A percentile compares a stretch with the other conserved stretches of the same genome.
These are phyloP conservation scores for Penicillium cosmopolitanum DNA, from an alignment of 495 filamentous ascomycete genomes.

Conservation along the genomic window DNA sequence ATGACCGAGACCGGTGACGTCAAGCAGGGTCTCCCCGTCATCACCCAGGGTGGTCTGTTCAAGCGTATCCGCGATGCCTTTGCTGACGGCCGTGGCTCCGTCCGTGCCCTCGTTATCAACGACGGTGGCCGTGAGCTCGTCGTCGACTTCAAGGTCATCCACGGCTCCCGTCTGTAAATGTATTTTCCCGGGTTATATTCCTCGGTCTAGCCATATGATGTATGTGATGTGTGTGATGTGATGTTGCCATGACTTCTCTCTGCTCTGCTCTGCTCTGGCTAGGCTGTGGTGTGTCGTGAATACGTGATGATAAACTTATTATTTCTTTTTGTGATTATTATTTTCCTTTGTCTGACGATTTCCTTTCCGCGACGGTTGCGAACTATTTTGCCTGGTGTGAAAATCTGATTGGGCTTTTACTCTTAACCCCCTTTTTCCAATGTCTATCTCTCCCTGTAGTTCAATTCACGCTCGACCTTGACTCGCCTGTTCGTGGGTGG, in stretches of 20 bases:
- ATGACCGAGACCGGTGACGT: conserved; percentile 93
- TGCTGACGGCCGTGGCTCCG: conserved; percentile 86
- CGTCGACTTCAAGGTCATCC: conserved; percentile 98
- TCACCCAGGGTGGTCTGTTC: conserved; percentile 90
- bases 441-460: not conserved
- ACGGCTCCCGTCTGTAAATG: conserved; percentile 70
- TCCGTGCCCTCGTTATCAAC: conserved; percentile 94
- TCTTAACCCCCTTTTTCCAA: not conserved
- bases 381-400: conserved; percentile 17
- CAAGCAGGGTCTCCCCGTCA: conserved; percentile 92
- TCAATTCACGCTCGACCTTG: not conserved
- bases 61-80: conserved; percentile 81
- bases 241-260: not conserved
- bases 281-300: not conserved
- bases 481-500: no score
- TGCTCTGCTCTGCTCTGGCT: not conserved
- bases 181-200: not conserved
- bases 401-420: conserved; percentile 17
- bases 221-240: no score
- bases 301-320: conserved; percentile 11
- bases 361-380: conserved; percentile 18
- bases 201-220: no score
- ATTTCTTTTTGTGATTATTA: conserved; percentile 17
- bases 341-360: conserved; percentile 32
- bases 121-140: conserved; percentile 93